Percentiles rank a stretch among this genome's conserved stretches.
These are phyloP conservation scores for Hymenotorrendiella dingleyae DNA, from an alignment of 2,329 filamentous ascomycete species.

Conservation along the genomic window DNA sequence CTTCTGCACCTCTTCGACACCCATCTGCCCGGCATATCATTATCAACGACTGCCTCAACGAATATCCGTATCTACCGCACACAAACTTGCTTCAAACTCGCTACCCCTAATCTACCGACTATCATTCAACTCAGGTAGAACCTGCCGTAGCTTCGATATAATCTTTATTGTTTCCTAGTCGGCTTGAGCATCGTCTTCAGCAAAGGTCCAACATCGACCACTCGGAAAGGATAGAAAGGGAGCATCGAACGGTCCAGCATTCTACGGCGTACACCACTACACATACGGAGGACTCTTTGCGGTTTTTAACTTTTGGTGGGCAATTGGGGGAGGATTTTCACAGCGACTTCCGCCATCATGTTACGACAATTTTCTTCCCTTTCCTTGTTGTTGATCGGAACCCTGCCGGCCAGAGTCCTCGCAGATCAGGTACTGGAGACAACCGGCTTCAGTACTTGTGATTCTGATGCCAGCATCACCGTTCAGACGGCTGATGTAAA, in stretches of 20 bases:
- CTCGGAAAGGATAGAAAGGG: neutral
- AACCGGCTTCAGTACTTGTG: constrained; percentile 71
- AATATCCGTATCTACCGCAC: too few relatives aligned
- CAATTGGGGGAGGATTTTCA: constrained; percentile 8
- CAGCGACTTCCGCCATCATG: constrained; percentile 21
- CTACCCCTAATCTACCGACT: neutral
- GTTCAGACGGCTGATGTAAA: constrained; percentile 70
- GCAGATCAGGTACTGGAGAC: constrained; percentile 73
- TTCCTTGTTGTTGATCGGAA: constrained; percentile 26
- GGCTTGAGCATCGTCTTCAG: neutral
- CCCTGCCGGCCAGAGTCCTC: constrained; percentile 39
- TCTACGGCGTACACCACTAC: constrained; percentile 1
- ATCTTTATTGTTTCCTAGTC: constrained; percentile 1
- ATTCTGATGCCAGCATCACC: constrained; percentile 51
- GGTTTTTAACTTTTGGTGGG: constrained; percentile 2
- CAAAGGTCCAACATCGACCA: neutral
- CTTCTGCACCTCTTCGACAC: neutral
- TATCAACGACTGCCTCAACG: constrained; percentile 1
- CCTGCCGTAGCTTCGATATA: neutral
- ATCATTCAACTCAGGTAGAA: neutral
- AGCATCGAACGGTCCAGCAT: neutral
- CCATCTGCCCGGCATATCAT: too few relatives aligned
- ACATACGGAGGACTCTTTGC: constrained; percentile 5
- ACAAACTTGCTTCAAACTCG: too few relatives aligned
- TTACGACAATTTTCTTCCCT: constrained; percentile 24